Evolutionary conservation across 345 rosid species (phyloP), one percentile per base, ranked within the genome.

Genomic region (Cochlearia excelsa): DNA sequence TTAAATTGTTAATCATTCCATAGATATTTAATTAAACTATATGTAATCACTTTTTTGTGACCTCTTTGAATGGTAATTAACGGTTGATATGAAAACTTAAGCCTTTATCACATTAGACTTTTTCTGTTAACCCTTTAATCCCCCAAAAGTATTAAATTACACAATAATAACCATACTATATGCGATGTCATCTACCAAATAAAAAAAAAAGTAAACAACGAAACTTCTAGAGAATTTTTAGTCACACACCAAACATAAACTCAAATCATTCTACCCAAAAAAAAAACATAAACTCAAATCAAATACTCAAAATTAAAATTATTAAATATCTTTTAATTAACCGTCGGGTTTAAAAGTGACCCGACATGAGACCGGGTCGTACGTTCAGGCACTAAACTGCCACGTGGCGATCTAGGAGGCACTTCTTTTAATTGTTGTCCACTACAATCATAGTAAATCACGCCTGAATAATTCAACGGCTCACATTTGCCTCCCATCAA

Each of bases 401-500:
- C 84, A 54, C 95, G 90, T 1, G 97, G 97, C 30, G 95, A 89
- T 11, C 94, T 77, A 0, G 61, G 54, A 43, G 99, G 97, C 56
- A 79, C 40, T 71, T 89, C 80, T 31, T 77, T 46, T 4, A 87
- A 71, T 56, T 71, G 83, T 47, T 74, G 82, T 52, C 99, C 97
- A 10, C 47, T 30, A 63, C 77, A 71, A 50, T 93, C 97, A 30
- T 93, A 93, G 57, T 85, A 87, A 26, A 93, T 89, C 31, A 74
- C 96, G n/a, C 97, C 99, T 1, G 99, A 81, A 66, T 85, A 76
- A 74, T 84, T 79, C 79, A 89, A 74, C 73, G 97, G 99, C 76
- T 89, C 85, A 70, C 99, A 93, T 51, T 85, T 85, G 30, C 81
- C 95, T 30, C 99, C 99, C 99, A 93, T 89, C 71, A 93, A 69